phyloP scores from a whole-genome alignment of 106 monocot species.

The Allium fistulosum region DNA sequence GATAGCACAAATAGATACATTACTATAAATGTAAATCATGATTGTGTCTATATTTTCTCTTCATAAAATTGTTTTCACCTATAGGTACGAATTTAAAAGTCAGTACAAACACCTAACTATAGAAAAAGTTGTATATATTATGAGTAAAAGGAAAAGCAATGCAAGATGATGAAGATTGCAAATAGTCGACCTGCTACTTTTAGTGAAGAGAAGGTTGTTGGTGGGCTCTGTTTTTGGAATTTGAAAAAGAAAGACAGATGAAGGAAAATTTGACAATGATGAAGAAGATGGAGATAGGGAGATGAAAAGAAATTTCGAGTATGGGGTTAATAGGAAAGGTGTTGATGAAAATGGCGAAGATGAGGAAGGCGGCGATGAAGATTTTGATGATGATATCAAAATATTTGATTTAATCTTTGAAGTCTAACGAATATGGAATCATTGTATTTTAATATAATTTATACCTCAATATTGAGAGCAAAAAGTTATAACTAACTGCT shows the following conservation, averaged over 20 bases:
- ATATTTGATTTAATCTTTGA: constrained; percentile 45
- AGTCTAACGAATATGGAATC: not conserved
- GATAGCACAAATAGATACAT: too few species aligned
- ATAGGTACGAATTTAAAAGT: constrained; percentile 95
- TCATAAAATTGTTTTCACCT: too few species aligned
- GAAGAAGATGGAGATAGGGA: constrained; percentile 81
- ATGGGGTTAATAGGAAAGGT: constrained; percentile 57
- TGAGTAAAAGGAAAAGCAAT: constrained; percentile 84
- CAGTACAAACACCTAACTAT: constrained; percentile 97
- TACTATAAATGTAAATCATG: too few species aligned
- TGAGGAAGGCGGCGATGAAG: too few species aligned
- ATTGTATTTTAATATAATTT: not conserved
- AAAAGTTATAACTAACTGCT: too few species aligned
- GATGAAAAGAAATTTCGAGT: constrained; percentile 48
- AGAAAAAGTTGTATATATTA: constrained; percentile 97
- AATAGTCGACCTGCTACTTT: constrained; percentile 91
- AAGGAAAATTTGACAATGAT: constrained; percentile 56
- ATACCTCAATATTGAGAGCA: too few species aligned
- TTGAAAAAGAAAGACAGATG: constrained; percentile 60
- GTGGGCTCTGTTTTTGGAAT: constrained; percentile 44
- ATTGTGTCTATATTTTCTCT: too few species aligned
- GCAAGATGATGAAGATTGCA: constrained; percentile 99
- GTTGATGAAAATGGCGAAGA: constrained; percentile 83
- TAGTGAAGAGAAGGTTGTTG: constrained; percentile 41
- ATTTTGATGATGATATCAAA: constrained; percentile 96